Percentiles rank a stretch among this genome's conserved stretches.
phyloP scores from a whole-genome alignment of 1,139 yeast species.

The Sugiyamaella japonica region DNA sequence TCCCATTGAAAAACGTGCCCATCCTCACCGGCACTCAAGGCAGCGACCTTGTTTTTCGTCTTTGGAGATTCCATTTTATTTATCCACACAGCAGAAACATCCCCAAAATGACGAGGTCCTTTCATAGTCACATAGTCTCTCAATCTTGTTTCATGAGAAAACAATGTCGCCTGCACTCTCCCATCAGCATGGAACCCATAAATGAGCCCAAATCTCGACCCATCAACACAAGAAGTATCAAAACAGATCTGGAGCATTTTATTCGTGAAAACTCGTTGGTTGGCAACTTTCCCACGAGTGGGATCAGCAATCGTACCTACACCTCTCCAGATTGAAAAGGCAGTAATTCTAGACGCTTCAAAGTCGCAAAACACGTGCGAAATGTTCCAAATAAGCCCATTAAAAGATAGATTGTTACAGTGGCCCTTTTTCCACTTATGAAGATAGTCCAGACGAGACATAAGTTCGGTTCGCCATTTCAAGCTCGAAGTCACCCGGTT shows the following conservation, averaged over 20 bases:
- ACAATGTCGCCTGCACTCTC: constrained; percentile 30
- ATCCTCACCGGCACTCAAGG: constrained; percentile 33
- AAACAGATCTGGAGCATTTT: constrained; percentile 27
- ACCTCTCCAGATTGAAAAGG: constrained; percentile 34
- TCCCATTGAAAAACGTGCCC: constrained; percentile 35
- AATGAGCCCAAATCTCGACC: constrained; percentile 39
- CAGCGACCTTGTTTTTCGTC: constrained; percentile 25
- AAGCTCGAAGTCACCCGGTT: constrained; percentile 34
- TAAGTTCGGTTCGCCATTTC: constrained; percentile 39
- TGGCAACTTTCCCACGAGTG: constrained; percentile 39
- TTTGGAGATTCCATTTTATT: constrained; percentile 34
- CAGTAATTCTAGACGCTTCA: constrained; percentile 32
- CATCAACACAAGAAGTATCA: constrained; percentile 31
- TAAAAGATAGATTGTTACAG: constrained; percentile 36
- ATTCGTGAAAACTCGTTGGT: constrained; percentile 34
- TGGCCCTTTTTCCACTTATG: constrained; percentile 36
- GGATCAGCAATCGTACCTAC: constrained; percentile 39
- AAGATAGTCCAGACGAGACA: constrained; percentile 33
- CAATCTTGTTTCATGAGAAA: constrained; percentile 37
- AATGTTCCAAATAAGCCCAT: constrained; percentile 31
- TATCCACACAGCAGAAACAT: constrained; percentile 38
- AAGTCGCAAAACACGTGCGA: constrained; percentile 36
- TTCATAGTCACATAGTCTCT: constrained; percentile 33
- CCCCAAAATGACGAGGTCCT: constrained; percentile 30
- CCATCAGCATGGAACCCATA: constrained; percentile 37